These are phyloP conservation scores for Claviceps pazoutovae DNA, from an alignment of 2,329 filamentous ascomycete species.

Conservation along the genomic window DNA sequence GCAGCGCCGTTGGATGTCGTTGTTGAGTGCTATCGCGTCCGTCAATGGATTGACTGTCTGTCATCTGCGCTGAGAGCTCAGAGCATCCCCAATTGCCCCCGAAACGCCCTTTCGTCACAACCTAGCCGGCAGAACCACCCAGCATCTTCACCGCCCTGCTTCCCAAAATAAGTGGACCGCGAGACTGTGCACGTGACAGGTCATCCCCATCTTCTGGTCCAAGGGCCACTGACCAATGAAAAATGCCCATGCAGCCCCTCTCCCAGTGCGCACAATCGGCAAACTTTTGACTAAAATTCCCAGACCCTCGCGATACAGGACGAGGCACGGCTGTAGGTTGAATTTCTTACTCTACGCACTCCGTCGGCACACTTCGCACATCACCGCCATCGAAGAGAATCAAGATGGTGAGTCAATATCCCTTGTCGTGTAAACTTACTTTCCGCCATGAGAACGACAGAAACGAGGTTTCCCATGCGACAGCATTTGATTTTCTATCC, in stretches of 20 bases:
- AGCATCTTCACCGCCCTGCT: not conserved
- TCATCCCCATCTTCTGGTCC: too few species aligned
- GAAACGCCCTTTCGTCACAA: not conserved
- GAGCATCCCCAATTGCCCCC: not conserved
- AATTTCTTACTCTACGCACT: conserved; percentile 19
- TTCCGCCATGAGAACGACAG: not conserved
- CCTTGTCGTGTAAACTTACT: not conserved
- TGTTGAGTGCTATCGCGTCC: not conserved
- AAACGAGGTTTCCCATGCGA: not conserved
- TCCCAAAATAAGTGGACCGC: conserved; percentile 4
- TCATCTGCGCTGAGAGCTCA: not conserved
- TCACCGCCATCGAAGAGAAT: conserved; percentile 25
- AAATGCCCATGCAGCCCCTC: not conserved
- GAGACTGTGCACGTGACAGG: conserved; percentile 13
- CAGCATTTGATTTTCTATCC: not conserved
- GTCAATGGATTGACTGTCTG: not conserved
- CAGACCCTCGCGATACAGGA: conserved; percentile 19
- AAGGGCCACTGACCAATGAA: conserved; percentile 3
- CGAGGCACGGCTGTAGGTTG: conserved; percentile 21
- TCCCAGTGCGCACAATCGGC: conserved; percentile 16
- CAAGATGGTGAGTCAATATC: conserved; percentile 33
- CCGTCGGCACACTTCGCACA: conserved; percentile 27
- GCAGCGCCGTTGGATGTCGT: not conserved
- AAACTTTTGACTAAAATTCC: conserved; percentile 22
- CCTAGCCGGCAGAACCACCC: not conserved